Conservation (phyloP, 352 stramenopile genomes). For the Plasmopara muralis region DNA sequence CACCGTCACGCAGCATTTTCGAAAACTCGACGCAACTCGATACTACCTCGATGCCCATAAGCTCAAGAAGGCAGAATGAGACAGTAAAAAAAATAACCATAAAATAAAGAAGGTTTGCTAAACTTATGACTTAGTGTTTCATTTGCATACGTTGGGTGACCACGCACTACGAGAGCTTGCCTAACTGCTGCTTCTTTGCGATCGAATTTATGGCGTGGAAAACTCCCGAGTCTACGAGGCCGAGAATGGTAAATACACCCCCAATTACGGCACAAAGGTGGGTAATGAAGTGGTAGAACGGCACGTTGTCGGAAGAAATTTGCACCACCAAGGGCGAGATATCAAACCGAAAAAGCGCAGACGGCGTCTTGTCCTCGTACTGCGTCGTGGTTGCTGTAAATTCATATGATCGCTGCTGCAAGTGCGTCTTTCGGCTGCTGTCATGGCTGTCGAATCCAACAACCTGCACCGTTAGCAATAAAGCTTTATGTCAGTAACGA, state of each 20-base stretch:
- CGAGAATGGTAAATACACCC: slow-evolving; percentile 78
- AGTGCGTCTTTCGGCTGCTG: slow-evolving; percentile 40
- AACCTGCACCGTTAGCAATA: slow-evolving; percentile 29
- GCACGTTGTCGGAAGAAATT: slow-evolving; percentile 54
- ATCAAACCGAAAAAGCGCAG: slow-evolving; percentile 73
- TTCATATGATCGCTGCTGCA: slow-evolving; percentile 64
- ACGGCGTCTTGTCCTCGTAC: slow-evolving; percentile 58
- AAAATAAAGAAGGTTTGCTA: no score
- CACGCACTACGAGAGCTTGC: slow-evolving; percentile 52
- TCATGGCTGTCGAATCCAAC: slow-evolving; percentile 69
- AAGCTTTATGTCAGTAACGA: slow-evolving; percentile 4
- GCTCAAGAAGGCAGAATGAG: slow-evolving; percentile 13
- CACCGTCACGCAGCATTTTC: slow-evolving; percentile 50
- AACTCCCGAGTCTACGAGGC: slow-evolving; percentile 72
- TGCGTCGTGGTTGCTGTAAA: slow-evolving; percentile 73
- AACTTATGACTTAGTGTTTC: slow-evolving; percentile 6
- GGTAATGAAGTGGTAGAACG: slow-evolving; percentile 83
- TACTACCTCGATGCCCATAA: slow-evolving; percentile 47
- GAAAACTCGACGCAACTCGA: slow-evolving; percentile 62
- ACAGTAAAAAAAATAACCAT: slow-evolving; percentile 12
- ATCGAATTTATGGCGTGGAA: slow-evolving; percentile 81
- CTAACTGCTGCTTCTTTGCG: slow-evolving; percentile 78
- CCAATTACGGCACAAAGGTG: slow-evolving; percentile 77
- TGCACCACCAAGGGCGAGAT: slow-evolving; percentile 75
- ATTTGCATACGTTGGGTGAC: slow-evolving; percentile 1